phyloP scores from a whole-genome alignment of 495 filamentous ascomycete species.

The Penicillium fimorum region DNA sequence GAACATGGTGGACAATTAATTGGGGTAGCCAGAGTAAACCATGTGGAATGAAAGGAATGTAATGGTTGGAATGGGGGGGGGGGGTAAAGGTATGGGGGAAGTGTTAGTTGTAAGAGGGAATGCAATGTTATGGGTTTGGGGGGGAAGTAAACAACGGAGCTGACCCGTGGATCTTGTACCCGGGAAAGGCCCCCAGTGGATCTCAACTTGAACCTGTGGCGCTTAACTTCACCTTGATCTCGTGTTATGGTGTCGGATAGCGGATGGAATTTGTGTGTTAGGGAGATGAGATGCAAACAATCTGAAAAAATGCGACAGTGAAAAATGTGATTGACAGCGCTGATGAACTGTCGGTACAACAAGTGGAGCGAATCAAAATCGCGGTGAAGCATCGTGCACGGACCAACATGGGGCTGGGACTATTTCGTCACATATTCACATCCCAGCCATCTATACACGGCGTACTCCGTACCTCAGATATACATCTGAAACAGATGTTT shows the following conservation, averaged over 20 bases:
- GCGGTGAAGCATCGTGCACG: constrained; percentile 43
- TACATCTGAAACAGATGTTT: not conserved
- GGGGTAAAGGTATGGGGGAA: constrained; percentile 1
- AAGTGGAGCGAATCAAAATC: constrained; percentile 37
- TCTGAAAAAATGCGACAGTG: constrained; percentile 11
- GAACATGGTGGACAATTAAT: constrained; percentile 45
- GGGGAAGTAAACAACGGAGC: constrained; percentile 37
- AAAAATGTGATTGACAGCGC: constrained; percentile 12
- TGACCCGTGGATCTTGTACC: constrained; percentile 41
- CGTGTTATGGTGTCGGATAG: not conserved
- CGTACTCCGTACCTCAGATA: not conserved
- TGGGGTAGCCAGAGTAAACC: constrained; percentile 26
- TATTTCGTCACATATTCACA: constrained; percentile 2
- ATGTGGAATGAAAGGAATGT: constrained; percentile 35
- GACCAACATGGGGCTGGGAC: constrained; percentile 30
- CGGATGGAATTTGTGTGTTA: constrained; percentile 4
- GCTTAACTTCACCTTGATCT: constrained; percentile 2
- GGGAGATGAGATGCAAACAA: not conserved
- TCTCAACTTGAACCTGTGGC: constrained; percentile 12
- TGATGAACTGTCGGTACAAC: constrained; percentile 17
- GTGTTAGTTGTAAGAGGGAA: constrained; percentile 10
- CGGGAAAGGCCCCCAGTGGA: constrained; percentile 3
- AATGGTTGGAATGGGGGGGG: constrained; percentile 5
- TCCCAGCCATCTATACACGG: constrained; percentile 2
- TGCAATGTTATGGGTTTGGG: constrained; percentile 31